Conservation (phyloP, 441 rosid genomes). For the Corymbia calophylla region DNA sequence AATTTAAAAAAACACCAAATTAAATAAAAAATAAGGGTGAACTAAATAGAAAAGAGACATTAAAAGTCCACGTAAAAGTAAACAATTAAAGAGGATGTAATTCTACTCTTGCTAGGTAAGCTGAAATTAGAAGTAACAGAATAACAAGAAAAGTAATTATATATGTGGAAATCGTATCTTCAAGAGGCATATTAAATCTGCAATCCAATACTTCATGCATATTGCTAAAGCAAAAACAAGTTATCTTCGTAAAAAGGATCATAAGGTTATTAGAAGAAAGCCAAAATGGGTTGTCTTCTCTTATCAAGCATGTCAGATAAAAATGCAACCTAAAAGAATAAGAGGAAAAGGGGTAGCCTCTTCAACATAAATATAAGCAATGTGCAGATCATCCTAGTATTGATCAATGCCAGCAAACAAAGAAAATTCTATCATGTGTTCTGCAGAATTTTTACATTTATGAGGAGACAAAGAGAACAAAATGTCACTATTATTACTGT, state of each 20-base stretch:
- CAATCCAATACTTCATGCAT: background rate
- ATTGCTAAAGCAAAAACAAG: background rate
- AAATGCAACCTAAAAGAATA: background rate
- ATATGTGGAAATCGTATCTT: background rate
- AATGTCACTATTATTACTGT: background rate
- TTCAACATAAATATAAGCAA: background rate
- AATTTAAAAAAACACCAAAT: background rate
- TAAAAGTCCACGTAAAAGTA: background rate
- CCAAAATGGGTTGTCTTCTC: background rate
- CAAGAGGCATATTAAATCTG: background rate
- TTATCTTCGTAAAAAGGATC: no score
- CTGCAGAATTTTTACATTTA: background rate
- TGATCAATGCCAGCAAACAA: background rate
- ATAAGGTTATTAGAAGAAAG: background rate
- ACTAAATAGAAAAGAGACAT: background rate
- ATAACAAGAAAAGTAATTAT: background rate
- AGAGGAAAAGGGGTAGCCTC: background rate
- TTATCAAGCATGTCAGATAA: background rate
- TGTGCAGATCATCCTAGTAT: background rate
- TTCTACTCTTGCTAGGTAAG: background rate
- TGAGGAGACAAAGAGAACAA: background rate
- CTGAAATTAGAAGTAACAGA: background rate
- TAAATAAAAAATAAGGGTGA: background rate
- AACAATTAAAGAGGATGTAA: background rate
- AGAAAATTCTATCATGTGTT: background rate